Evolutionary conservation across 805 yeast species (phyloP), one percentile per base, ranked within the genome.

Genomic region (Myxozyma mucilagina): DNA sequence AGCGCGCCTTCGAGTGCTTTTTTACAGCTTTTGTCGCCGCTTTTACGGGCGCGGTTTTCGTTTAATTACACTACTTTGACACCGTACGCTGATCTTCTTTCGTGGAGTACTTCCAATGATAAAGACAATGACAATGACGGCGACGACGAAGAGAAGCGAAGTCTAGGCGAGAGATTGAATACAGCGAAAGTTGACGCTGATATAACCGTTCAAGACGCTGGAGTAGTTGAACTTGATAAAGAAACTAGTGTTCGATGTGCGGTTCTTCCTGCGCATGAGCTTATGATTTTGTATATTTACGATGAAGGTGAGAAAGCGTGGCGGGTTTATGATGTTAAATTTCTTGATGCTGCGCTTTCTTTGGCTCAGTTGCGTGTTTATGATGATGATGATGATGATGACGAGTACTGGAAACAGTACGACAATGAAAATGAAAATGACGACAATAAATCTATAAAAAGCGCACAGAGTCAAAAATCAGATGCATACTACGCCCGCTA

Each of bases 401-500:
- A 38, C 2, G 41, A 34, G 18, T 24, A 49, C 6, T 47, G 20
- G 29, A 10, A n/a, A 13, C 4, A n/a, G 32, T 51, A 68, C 39
- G 62, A 45, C 20, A 45, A 38, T 3, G 63, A 57, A 14, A 51
- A 31, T 36, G 62, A 60, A 16, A 57, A 42, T 7, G 69, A 65
- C 8, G 68, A 63, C 34, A 59, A 49, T 18, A 64, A 66, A 49
- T 66, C 67, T 57, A 62, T 47, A 4, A 50, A 52, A 13, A 64
- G 67, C 45, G 64, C 52, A n/a, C 42, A 36, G 3, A 38, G 41
- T 24, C 29, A 24, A 24, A 2, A 24, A 24, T 24, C 29, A 24
- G 29, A 24, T 24, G 29, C 29, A 24, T 61, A 57, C 51, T 66
- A 64, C 36, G 38, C 16, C 14, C 57, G 61, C 18, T 68, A 64